These are phyloP conservation scores for Phytophthora fragariaefolia DNA, from an alignment of 352 stramenopile species.

Conservation along the genomic window DNA sequence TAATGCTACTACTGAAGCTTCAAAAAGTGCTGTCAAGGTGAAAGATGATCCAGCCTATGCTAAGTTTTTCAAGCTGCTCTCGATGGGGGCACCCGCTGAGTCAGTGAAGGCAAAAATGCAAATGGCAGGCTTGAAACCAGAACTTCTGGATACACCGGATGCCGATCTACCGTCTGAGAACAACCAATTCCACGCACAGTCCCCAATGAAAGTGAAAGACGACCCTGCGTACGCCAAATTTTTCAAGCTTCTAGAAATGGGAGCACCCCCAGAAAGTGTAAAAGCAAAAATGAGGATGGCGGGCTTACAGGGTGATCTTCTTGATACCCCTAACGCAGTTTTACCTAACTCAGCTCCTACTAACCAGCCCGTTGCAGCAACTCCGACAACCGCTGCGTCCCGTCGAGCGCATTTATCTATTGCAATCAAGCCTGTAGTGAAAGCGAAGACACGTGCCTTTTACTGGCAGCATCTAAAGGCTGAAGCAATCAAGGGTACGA, in stretches of 20 bases:
- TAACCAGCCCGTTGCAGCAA: constrained; percentile 10
- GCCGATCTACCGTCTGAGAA: constrained; percentile 36
- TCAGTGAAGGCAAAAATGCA: constrained; percentile 73
- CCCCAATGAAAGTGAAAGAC: constrained; percentile 61
- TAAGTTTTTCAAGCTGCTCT: constrained; percentile 80
- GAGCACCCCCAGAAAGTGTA: constrained; percentile 57
- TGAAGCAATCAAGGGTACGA: constrained; percentile 70
- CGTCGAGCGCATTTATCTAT: constrained; percentile 61
- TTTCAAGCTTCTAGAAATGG: constrained; percentile 77
- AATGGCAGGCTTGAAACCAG: constrained; percentile 61
- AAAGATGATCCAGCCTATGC: constrained; percentile 73
- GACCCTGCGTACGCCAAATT: constrained; percentile 74
- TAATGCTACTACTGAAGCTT: constrained; percentile 8
- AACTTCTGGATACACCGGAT: constrained; percentile 79
- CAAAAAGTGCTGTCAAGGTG: constrained; percentile 40
- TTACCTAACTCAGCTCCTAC: constrained; percentile 28
- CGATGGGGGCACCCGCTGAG: constrained; percentile 61
- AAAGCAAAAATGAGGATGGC: constrained; percentile 78
- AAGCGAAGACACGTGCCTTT: constrained; percentile 68
- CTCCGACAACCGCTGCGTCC: constrained; percentile 18
- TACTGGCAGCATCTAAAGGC: constrained; percentile 80
- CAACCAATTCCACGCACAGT: neutral
- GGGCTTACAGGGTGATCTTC: constrained; percentile 55
- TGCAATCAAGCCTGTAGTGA: constrained; percentile 66
- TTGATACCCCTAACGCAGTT: constrained; percentile 66